Base-by-base conservation (phyloP, 768 basidiomycete genomes). In the Asterophora parasitica region DNA sequence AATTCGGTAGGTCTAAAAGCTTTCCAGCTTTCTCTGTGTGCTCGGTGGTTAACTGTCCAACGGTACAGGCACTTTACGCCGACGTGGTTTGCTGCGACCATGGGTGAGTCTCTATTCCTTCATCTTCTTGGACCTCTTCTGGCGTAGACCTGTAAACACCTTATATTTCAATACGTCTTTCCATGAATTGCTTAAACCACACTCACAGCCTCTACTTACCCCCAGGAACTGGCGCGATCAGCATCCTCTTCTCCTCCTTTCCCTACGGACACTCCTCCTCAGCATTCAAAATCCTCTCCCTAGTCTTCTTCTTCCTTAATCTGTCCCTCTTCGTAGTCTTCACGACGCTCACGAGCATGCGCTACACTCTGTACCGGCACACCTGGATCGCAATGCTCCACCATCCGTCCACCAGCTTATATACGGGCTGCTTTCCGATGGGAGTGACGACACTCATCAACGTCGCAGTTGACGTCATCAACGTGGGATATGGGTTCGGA, bases 231-330 rank as follows among this genome's bases (percentile, higher is more conserved):
- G 75, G 75, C n/a, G 62, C 70, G 23, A 65, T 84, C 11, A 78
- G 79, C 51, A 71, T 74, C 31, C 70, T 86, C 28, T 78, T 83
- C 57, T 66, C 73, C 32, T 69, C 58, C 8, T 82, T 81, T 57
- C 84, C 82, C 0, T 85, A 83, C 55, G 76, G 70, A 2, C 58
- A 56, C 30, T 61, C 65, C 27, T 70, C 74, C 4, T 49, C 53
- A 9, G 53, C 67, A n/a, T 70, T 80, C 65, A 63, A 65, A 41
- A 60, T 55, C 44, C 15, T 60, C 51, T 46, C 54, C 41, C 43
- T 54, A 48, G 37, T 57, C 44, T 40, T 50, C 52, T 64, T 70
- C 50, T 63, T 67, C 62, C 41, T 64, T 69, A 58, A 78, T 55
- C 58, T 78, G 36, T 53, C 53, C 10, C 62, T 80, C 15, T 78